Evolutionary conservation across 2,329 filamentous ascomycete genomes (phyloP), one percentile per base, ranked within the genome.

Genomic region (Nothopassalora personata): DNA sequence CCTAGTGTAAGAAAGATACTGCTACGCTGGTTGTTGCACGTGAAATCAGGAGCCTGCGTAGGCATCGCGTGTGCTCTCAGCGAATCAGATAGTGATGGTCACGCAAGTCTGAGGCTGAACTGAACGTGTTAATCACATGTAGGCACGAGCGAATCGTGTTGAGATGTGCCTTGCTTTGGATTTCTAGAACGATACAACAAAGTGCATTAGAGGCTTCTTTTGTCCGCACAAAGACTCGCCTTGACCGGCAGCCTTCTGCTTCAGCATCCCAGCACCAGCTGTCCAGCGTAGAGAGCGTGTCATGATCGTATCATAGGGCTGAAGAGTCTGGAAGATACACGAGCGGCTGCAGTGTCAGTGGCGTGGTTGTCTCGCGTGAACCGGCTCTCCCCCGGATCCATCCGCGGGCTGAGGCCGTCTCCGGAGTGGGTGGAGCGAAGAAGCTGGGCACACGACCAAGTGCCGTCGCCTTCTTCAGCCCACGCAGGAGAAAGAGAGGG

Each of bases 311-410:
- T 7, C 4, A 47, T 48, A 55, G 45, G 53, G 53, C 39, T 49
- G 53, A 55, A 55, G 53, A 48, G 27, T 48, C 53, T 55, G 34
- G 53, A 55, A 34, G 5, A 10, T 30, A 9, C 49, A 19, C 27
- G 30, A 39, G 23, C 39, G 46, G 27, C 27, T n/a, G 19, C 50
- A 36, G 15, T 23, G 18, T 11, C 52, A 33, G 53, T 49, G 53
- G 53, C 53, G 53, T 55, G 53, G 53, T 31, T 55, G 53, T 54
- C 53, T 55, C 27, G 18, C 18, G 53, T 43, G 53, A 47, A 23
- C 53, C 39, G 27, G 11, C 34, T 28, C 31, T 53, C 46, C 46
- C 27, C 39, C 39, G 18, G 7, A n/a, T 2, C 39, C 11, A 4
- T 43, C 39, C 39, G 39, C 39, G 39, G 39, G 39, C 39, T 15